Percentiles rank a stretch among this genome's conserved stretches.
phyloP scores from a whole-genome alignment of 805 yeast species.

The Danielozyma ontarioensis region DNA sequence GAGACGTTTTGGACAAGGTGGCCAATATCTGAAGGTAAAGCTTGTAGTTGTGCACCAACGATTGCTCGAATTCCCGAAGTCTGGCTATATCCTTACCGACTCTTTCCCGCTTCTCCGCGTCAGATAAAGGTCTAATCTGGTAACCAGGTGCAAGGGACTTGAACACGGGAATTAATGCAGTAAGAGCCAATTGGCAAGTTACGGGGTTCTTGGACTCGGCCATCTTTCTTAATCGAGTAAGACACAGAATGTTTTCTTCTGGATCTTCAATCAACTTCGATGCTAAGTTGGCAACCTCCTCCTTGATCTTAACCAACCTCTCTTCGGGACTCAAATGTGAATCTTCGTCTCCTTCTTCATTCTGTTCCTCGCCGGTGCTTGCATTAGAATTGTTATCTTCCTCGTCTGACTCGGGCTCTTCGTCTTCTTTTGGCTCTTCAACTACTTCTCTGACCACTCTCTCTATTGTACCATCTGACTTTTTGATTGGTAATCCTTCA shows the following conservation, averaged over 20 bases:
- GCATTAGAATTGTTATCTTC: slow-evolving; percentile 10
- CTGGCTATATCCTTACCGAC: slow-evolving; percentile 79
- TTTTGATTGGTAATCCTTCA: slow-evolving; percentile 79
- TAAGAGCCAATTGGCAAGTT: slow-evolving; percentile 64
- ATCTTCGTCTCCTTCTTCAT: slow-evolving; percentile 38
- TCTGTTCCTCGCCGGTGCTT: slow-evolving; percentile 23
- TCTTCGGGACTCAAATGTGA: slow-evolving; percentile 47
- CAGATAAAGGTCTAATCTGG: slow-evolving; percentile 76
- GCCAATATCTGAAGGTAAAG: slow-evolving; percentile 56
- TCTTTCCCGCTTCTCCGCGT: slow-evolving; percentile 73
- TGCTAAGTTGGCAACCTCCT: slow-evolving; percentile 78
- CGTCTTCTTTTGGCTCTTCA: slow-evolving; percentile 16
- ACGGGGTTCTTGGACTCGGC: slow-evolving; percentile 60
- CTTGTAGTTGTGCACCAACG: slow-evolving; percentile 63
- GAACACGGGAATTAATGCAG: slow-evolving; percentile 80
- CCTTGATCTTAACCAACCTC: slow-evolving; percentile 59
- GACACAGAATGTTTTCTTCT: slow-evolving; percentile 67
- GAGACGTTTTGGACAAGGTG: slow-evolving; percentile 34
- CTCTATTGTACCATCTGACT: slow-evolving; percentile 66
- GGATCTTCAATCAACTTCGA: slow-evolving; percentile 80
- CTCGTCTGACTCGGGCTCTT: slow-evolving; percentile 7
- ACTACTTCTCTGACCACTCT: slow-evolving; percentile 46
- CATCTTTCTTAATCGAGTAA: slow-evolving; percentile 68
- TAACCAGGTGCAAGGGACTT: slow-evolving; percentile 85
- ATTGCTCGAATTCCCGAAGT: slow-evolving; percentile 76